Evolutionary conservation across 176 grass and related monocot species (phyloP).

Genomic region (Triticum aestivum): IWGSC_CS_RefSeq_v2.1 NC_057811.1:225207467-225207966

Average conservation of each 20-base stretch:
- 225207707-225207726: slow-evolving; percentile 49
- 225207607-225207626: not conserved
- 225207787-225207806: slow-evolving; percentile 89
- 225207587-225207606: slow-evolving; percentile 39
- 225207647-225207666: slow-evolving; percentile 73
- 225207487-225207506: slow-evolving; percentile 62
- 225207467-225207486: slow-evolving; percentile 62
- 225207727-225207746: slow-evolving; percentile 43
- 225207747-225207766: slow-evolving; percentile 65
- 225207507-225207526: slow-evolving; percentile 72
- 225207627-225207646: slow-evolving; percentile 27
- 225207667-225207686: slow-evolving; percentile 89
- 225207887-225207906: slow-evolving; percentile 56
- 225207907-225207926: slow-evolving; percentile 9
- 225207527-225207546: slow-evolving; percentile 72
- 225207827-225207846: slow-evolving; percentile 85
- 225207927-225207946: slow-evolving; percentile 33
- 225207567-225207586: slow-evolving; percentile 6
- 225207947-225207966: slow-evolving; percentile 60
- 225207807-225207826: slow-evolving; percentile 96
- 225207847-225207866: slow-evolving; percentile 27
- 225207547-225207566: slow-evolving; percentile 18
- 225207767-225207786: slow-evolving; percentile 84
- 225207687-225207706: slow-evolving; percentile 85
- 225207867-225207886: slow-evolving; percentile 50